Percentiles rank a stretch among this genome's conserved stretches.
These are phyloP conservation scores for Ascochyta koolunga DNA, from an alignment of 2,329 filamentous ascomycete species.

Conservation along the genomic window DNA sequence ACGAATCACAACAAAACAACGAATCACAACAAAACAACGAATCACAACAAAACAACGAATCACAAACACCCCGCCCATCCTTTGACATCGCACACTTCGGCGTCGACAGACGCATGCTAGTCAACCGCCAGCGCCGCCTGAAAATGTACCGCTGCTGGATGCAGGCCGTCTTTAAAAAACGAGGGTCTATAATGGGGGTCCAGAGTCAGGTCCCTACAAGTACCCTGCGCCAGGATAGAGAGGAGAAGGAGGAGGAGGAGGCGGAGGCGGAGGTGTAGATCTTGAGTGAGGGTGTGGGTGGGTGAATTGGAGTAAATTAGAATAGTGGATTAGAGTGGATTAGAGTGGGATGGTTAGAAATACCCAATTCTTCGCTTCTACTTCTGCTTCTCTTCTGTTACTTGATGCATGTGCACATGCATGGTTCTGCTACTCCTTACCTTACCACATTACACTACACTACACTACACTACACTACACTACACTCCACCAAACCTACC, in stretches of 20 bases:
- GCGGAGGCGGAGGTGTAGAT: background rate
- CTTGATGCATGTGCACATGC: too few species aligned
- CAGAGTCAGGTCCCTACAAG: constrained; percentile 43
- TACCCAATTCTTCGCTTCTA: too few species aligned
- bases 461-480: background rate
- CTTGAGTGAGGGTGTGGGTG: background rate
- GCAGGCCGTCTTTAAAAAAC: constrained; percentile 79
- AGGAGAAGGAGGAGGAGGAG: constrained; percentile 13
- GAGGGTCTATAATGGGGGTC: constrained; percentile 24
- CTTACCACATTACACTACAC: too few species aligned
- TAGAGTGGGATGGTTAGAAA: too few species aligned
- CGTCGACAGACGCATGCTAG: constrained; percentile 84
- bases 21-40: background rate
- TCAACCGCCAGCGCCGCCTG: constrained; percentile 86
- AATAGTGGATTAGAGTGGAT: too few species aligned
- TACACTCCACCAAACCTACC: too few species aligned
- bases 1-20: background rate
- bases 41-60: background rate
- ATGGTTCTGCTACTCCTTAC: too few species aligned
- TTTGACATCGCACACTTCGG: constrained; percentile 80
- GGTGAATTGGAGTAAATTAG: background rate
- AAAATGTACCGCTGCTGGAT: constrained; percentile 99
- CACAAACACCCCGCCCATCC: constrained; percentile 21
- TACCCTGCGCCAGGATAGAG: constrained; percentile 39
- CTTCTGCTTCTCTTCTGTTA: too few species aligned